Base-by-base conservation (phyloP, 2,329 filamentous ascomycete species). In the Phialophora chinensis region DNA sequence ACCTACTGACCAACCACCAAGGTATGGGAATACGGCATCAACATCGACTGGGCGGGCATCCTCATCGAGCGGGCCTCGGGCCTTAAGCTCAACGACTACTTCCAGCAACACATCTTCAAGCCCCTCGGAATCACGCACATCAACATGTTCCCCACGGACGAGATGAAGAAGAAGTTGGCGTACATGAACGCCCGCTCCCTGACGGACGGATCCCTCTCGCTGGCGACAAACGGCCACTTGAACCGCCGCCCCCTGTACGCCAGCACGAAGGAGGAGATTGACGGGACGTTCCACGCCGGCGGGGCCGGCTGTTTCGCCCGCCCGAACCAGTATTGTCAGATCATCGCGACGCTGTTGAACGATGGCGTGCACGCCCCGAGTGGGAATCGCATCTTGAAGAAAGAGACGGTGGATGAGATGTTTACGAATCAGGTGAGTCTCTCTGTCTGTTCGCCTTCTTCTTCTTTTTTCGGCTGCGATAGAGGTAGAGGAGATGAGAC, bases 291-390 rank as follows among this genome's bases (percentile, higher is more conserved):
- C 76, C 82, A 88, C 73, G 84, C 82, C 60, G 89, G 86, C 11
- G 89, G 89, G 1, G 87, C 84, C 3, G 89, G 88, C 1, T 80
- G 85, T 64, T 91, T 86, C 73, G 85, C 85, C 0, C 80, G 80
- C 66, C 87, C 87, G 0, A 79, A 80, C 4, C 87, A 91, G 60
- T 91, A 89, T 70, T 80, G 81, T 65, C 83, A 86, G 85, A 77
- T 73, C 25, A 81, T 91, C 2, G 82, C 86, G 0, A 81, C 83
- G 0, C 77, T 92, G 1, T 77, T 91, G 29, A 91, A 91, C 73
- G 79, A 88, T 67, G 89, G 90, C 54, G 84, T 79, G 0, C 87
- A 83, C 38, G 86, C 89, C 0, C 80, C 72, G 0, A 90, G 87
- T 0, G 83, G 84, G 1, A 74, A 75, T 0, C 79, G 80, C 60